Percentiles rank a stretch among this genome's conserved stretches.
Evolutionary conservation across 768 basidiomycete species (phyloP).

Genomic region (Trametes villosa): DNA sequence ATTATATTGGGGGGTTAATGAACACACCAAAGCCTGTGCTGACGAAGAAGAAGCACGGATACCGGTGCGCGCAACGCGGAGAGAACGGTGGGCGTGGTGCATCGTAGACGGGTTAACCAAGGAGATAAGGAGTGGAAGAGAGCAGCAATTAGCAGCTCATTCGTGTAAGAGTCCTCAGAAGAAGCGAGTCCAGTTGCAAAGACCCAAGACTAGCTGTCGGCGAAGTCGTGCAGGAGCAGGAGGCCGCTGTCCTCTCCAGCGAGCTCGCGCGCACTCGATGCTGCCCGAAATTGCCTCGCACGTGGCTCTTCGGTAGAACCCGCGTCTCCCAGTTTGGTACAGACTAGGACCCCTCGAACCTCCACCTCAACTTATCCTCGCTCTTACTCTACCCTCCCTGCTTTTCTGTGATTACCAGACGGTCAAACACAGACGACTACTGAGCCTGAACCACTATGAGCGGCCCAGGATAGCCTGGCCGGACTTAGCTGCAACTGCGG

Average conservation of each 20-base stretch:
- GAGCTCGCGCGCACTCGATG: neutral
- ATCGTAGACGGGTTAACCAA: conserved; percentile 3
- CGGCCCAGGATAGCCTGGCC: too few relatives aligned
- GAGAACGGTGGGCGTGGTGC: conserved; percentile 28
- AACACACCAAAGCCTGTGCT: conserved; percentile 25
- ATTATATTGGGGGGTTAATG: neutral
- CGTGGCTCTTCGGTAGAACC: neutral
- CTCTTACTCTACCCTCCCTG: too few relatives aligned
- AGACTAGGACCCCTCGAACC: neutral
- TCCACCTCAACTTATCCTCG: too few relatives aligned
- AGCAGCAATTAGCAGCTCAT: neutral
- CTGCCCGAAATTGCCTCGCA: neutral
- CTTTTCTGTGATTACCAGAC: too few relatives aligned
- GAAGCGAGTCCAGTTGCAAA: neutral
- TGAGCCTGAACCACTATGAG: too few relatives aligned
- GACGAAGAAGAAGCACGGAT: conserved; percentile 28
- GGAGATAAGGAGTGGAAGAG: neutral
- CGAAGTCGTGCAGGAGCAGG: neutral
- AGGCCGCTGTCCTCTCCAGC: neutral
- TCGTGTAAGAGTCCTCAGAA: neutral
- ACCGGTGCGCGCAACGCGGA: conserved; percentile 22
- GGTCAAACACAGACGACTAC: too few relatives aligned
- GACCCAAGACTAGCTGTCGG: neutral
- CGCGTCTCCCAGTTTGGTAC: neutral
- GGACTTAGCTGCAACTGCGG: too few relatives aligned